These are phyloP conservation scores for Hymenoscyphus occultus DNA, from an alignment of 2,329 filamentous ascomycete species.

Conservation along the genomic window DNA sequence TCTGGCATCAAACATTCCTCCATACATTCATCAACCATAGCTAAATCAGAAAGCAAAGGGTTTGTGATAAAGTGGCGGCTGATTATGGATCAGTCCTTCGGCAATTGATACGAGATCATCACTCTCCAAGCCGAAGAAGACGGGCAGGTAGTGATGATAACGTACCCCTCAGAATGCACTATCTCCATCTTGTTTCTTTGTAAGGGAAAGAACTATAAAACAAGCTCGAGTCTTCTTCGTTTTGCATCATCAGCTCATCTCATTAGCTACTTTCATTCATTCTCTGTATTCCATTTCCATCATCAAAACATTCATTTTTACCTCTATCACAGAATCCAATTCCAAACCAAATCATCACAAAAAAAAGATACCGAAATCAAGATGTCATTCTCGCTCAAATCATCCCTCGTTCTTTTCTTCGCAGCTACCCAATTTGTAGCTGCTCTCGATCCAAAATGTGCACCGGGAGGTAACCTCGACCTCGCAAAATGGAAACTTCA, in stretches of 20 bases:
- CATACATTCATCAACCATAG: neutral
- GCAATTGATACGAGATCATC: neutral
- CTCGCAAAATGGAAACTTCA: slow-evolving; percentile 40
- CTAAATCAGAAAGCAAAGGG: neutral
- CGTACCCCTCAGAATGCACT: too few species aligned
- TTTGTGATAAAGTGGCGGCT: neutral
- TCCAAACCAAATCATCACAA: neutral
- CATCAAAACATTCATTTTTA: neutral
- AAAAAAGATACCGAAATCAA: neutral
- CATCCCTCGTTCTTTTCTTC: neutral
- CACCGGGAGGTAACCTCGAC: slow-evolving; percentile 21
- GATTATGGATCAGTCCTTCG: neutral
- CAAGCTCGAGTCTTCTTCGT: neutral
- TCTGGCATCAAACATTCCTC: neutral
- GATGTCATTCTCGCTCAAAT: neutral
- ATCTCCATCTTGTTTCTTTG: neutral
- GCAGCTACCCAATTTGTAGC: neutral
- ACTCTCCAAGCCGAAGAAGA: neutral
- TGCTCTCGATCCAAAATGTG: slow-evolving; percentile 1
- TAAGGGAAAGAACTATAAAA: neutral
- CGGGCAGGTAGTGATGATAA: neutral
- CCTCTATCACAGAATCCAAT: neutral
- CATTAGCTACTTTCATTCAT: neutral
- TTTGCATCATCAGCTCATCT: neutral
- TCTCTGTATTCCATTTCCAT: neutral